phyloP scores from a whole-genome alignment of 192 early-diverging fungal genomes.

The Pecoramyces ruminantium region DNA sequence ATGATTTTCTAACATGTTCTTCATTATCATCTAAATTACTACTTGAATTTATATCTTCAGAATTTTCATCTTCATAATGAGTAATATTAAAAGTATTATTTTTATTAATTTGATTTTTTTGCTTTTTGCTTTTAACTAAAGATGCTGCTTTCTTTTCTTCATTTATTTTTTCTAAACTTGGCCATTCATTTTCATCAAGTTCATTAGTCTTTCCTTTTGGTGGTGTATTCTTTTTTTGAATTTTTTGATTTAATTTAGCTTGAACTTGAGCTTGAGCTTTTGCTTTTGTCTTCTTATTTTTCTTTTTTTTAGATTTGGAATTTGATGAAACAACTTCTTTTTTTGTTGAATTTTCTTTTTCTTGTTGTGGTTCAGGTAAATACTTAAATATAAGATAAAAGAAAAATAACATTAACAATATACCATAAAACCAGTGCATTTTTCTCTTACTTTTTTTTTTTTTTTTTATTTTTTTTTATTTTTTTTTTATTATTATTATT shows the following conservation, averaged over 20 bases:
- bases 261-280: neutral
- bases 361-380: neutral
- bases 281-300: neutral
- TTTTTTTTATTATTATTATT: too few relatives aligned
- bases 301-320: neutral
- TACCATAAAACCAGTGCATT: neutral
- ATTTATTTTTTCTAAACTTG: neutral
- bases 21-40: neutral
- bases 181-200: neutral
- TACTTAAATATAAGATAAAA: neutral
- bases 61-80: neutral
- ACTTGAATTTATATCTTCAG: neutral
- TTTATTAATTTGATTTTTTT: neutral
- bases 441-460: neutral
- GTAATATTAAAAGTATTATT: neutral
- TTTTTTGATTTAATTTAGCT: neutral
- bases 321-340: neutral
- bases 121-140: neutral
- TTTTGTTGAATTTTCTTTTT: neutral
- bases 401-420: neutral
- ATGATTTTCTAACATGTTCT: neutral
- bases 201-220: neutral
- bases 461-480: neutral
- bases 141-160: neutral
- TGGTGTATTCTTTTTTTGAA: neutral